Base-by-base conservation (phyloP, 2,329 filamentous ascomycete genomes). In the Diatrype stigma region DNA sequence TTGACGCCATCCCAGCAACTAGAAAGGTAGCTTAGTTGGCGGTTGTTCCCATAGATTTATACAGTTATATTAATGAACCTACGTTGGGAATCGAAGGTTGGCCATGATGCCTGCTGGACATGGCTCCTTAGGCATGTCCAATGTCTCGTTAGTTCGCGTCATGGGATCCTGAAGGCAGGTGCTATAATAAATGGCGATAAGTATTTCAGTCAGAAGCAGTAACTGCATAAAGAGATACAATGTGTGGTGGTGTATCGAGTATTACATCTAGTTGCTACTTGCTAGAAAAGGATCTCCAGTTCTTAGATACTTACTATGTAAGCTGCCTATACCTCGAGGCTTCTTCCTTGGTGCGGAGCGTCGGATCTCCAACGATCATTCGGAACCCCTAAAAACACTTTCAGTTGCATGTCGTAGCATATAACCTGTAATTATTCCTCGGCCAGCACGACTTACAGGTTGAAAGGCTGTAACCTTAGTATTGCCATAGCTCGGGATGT, bases 1-100 rank as follows among this genome's bases (percentile, higher is more conserved):
- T 78, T 69, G 12, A 67, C 65, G 30, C 78, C 78, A 49, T 81
- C 69, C 78, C 78, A 81, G 67, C 78, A 81, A 3, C 56, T 59
- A 17, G 5, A 42, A 2, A 45, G 2, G 0, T 7, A 34, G 37
- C n/a, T 47, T 16, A 46, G 21, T n/a, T 11, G 19, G 40, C 21
- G 19, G 40, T 16, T 17, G 4, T n/a, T 19, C 16, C 63, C 84
- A 81, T 53, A 28, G 26, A 16, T 35, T 40, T 21, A 42, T 16
- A 7, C 8, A 22, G 21, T 21, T 8, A 6, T 23, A 8, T 26
- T 32, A 38, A n/a, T 2, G 12, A 12, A 46, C 55, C 40, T 32
- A 59, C 57, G 65, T 69, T 23, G 73, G 73, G 62, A 75, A 74
- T n/a, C 70, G 68, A 52, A 71, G 65, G 38, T 73, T 73, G 35